Conservation (phyloP, 495 filamentous ascomycete genomes). For the Tuber brumale region DNA sequence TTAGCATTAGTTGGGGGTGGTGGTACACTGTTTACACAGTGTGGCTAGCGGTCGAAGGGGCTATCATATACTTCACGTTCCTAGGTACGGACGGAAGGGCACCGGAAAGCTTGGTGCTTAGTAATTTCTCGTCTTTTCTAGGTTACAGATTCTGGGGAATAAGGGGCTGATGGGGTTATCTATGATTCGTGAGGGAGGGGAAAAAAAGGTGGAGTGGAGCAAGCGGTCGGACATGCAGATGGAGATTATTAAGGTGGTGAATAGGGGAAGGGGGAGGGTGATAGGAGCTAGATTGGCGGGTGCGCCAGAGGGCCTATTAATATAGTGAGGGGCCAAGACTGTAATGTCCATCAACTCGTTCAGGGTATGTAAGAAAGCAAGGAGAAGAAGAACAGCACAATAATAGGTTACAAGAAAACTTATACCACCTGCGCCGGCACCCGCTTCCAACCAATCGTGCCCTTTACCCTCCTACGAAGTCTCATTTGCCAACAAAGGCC, state of each 20-base stretch:
- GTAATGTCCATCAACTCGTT: neutral
- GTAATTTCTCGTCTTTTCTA: slow-evolving; percentile 45
- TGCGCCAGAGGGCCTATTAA: neutral
- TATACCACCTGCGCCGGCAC: neutral
- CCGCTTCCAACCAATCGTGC: neutral
- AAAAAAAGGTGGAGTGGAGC: slow-evolving; percentile 37
- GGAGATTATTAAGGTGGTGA: slow-evolving; percentile 14
- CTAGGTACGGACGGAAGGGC: slow-evolving; percentile 57
- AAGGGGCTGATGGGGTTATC: neutral
- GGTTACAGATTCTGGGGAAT: slow-evolving; percentile 7
- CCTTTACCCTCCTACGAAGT: slow-evolving; percentile 10
- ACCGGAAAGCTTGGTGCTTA: slow-evolving; percentile 57
- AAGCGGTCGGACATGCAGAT: slow-evolving; percentile 26
- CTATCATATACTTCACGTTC: slow-evolving; percentile 57
- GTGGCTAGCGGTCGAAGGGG: slow-evolving; percentile 52
- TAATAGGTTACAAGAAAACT: neutral
- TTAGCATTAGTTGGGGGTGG: slow-evolving; percentile 56
- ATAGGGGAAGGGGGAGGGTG: neutral
- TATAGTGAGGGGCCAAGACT: neutral
- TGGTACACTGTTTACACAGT: slow-evolving; percentile 58
- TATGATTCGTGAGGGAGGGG: slow-evolving; percentile 52
- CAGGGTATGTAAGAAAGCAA: neutral
- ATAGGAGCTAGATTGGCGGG: neutral
- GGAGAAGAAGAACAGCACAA: neutral
- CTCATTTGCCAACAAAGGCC: slow-evolving; percentile 27